phyloP scores from a whole-genome alignment of 176 grass and related monocot genomes.

The Oryza longistaminata region DNA sequence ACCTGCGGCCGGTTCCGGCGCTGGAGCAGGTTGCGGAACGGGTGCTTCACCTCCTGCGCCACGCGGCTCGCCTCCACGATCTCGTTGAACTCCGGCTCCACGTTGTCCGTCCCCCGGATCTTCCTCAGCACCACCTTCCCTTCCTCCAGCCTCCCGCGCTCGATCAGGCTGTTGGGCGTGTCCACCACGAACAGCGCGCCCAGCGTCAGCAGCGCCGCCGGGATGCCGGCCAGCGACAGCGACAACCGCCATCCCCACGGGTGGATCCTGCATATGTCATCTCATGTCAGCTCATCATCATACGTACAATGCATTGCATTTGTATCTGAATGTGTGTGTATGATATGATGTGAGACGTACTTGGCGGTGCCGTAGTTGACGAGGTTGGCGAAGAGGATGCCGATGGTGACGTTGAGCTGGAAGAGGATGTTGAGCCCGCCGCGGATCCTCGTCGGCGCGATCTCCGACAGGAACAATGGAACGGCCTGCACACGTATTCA shows the following conservation, averaged over 20 bases:
- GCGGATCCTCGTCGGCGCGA: conserved; percentile 84
- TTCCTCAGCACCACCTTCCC: conserved; percentile 69
- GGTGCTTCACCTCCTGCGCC: conserved; percentile 86
- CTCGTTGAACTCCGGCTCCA: conserved; percentile 85
- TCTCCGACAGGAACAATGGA: conserved; percentile 87
- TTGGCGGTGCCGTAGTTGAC: conserved; percentile 75
- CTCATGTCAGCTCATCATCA: too few relatives aligned
- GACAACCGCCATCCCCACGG: conserved; percentile 83
- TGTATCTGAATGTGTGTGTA: too few relatives aligned
- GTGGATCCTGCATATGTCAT: conserved; percentile 53
- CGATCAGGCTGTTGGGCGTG: conserved; percentile 89
- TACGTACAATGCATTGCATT: too few relatives aligned
- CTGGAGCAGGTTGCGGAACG: conserved; percentile 80
- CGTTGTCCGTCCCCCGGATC: conserved; percentile 77
- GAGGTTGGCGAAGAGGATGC: conserved; percentile 86
- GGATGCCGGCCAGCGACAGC: conserved; percentile 75
- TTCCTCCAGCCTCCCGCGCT: conserved; percentile 71
- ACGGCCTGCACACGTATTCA: conserved; percentile 60
- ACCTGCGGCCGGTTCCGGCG: conserved; percentile 76
- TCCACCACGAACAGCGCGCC: conserved; percentile 75
- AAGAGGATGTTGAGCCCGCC: conserved; percentile 95
- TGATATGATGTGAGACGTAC: not conserved
- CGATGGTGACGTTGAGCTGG: conserved; percentile 94
- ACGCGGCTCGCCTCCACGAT: conserved; percentile 80
- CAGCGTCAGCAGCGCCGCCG: conserved; percentile 68